Percentiles rank a stretch among this genome's conserved stretches.
phyloP scores from a whole-genome alignment of 2,329 filamentous ascomycete genomes.

The Graphilbum ipis-grandicollis region DNA sequence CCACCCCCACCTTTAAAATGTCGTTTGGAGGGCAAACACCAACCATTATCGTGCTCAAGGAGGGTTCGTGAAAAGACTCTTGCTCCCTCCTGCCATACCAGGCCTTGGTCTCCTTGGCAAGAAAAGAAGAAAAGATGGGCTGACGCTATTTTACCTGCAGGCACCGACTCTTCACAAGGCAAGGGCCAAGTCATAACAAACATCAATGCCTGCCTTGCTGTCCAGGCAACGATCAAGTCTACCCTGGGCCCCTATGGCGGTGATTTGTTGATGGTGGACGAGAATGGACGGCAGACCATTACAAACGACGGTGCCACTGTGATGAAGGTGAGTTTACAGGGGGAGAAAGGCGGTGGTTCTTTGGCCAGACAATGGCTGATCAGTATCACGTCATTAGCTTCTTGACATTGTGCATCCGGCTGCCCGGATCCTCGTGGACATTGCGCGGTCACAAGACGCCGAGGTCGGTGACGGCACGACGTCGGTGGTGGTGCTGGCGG shows the following conservation, averaged over 20 bases:
- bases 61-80: no score
- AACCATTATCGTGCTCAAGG: slow-evolving; percentile 94
- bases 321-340: slow-evolving; percentile 90
- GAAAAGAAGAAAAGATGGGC: no score
- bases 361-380: no score
- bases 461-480: slow-evolving; percentile 98
- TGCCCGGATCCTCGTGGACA: slow-evolving; percentile 92
- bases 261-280: slow-evolving; percentile 87
- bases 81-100: no score
- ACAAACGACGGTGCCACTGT: slow-evolving; percentile 98
- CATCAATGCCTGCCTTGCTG: slow-evolving; percentile 93
- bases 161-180: slow-evolving; percentile 93
- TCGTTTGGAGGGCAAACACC: slow-evolving; percentile 95
- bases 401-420: slow-evolving; percentile 97
- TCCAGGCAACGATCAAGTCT: slow-evolving; percentile 88
- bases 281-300: slow-evolving; percentile 90
- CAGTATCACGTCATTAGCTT: no score
- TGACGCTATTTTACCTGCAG: slow-evolving; percentile 25
- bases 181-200: slow-evolving; percentile 95
- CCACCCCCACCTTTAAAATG: slow-evolving; percentile 34
- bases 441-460: slow-evolving; percentile 95
- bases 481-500: slow-evolving; percentile 91
- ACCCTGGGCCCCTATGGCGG: slow-evolving; percentile 94
- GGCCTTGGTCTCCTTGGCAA: no score
- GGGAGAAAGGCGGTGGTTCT: no score